phyloP scores from a whole-genome alignment of 495 filamentous ascomycete genomes.

The Penicillium daleae region DNA sequence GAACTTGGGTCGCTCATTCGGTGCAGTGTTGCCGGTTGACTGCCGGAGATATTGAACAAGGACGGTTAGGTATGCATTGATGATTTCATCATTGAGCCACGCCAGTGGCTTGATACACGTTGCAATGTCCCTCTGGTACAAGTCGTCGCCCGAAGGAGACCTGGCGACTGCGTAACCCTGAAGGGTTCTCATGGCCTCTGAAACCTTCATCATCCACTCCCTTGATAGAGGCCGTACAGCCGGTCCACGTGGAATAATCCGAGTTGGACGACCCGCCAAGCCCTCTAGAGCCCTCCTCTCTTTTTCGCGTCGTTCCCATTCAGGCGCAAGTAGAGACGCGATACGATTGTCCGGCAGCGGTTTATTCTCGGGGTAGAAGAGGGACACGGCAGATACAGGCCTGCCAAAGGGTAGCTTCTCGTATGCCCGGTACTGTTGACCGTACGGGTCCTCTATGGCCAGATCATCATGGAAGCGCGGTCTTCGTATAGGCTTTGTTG shows the following conservation, averaged over 20 bases:
- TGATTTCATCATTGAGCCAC: slow-evolving; percentile 87
- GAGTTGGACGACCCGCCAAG: slow-evolving; percentile 19
- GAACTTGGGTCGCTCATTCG: slow-evolving; percentile 61
- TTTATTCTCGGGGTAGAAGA: slow-evolving; percentile 31
- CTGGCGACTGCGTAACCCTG: slow-evolving; percentile 40
- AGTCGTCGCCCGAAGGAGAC: slow-evolving; percentile 56
- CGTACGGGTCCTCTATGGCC: slow-evolving; percentile 33
- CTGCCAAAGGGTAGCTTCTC: slow-evolving; percentile 30
- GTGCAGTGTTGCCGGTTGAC: slow-evolving; percentile 44
- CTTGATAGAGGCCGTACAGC: slow-evolving; percentile 49
- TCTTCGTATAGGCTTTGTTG: slow-evolving; percentile 8
- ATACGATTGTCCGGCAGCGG: slow-evolving; percentile 39
- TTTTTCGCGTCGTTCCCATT: slow-evolving; percentile 33
- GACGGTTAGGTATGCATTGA: slow-evolving; percentile 67
- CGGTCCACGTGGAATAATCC: slow-evolving; percentile 32
- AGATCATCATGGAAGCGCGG: slow-evolving; percentile 17
- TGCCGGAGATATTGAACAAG: slow-evolving; percentile 64
- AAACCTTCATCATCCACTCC: slow-evolving; percentile 49
- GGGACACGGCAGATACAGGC: slow-evolving; percentile 43
- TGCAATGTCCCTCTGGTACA: slow-evolving; percentile 65
- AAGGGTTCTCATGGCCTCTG: slow-evolving; percentile 33
- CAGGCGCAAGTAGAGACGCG: slow-evolving; percentile 37
- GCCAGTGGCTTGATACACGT: slow-evolving; percentile 52
- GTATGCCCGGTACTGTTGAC: slow-evolving; percentile 14
- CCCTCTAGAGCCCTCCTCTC: slow-evolving; percentile 17